Evolutionary conservation across 1,139 yeast genomes (phyloP), one percentile per base, ranked within the genome.

Genomic region (Geotrichum restrictum): DNA sequence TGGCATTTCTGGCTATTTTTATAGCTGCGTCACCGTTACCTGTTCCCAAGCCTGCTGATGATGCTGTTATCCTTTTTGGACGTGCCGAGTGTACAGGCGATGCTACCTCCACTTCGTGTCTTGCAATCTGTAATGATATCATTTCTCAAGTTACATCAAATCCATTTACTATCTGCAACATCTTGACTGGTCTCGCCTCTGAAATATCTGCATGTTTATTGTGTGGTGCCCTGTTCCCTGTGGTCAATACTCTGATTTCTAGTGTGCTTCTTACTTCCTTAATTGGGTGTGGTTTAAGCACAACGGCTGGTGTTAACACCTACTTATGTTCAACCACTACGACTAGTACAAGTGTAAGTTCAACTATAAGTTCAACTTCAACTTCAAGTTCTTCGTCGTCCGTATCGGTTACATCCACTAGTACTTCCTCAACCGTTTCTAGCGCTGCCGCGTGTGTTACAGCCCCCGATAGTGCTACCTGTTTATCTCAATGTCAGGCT

Each of bases 151-250:
- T 27, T n/a, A 27, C 29, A 5, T 24, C 29, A 5, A 5, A 24
- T 21, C 3, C 32, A 3, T 10, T 38, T 5, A 29, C 16, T 16
- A 31, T 47, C 11, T 47, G 50, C 22, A 39, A 16, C 16, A 10
- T 39, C 13, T 21, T 47, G 40, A 29, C 46, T 54, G 52, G 24
- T 53, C 21, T 50, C 52, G 29, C 53, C 56, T 38, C 48, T 54
- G 13, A 41, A 44, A 22, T 62, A 51, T 10, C 50, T 53, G 40
- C 59, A 57, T 46, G 49, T 39, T 38, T 46, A n/a, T 44, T 46
- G 2, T 46, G 49, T 37, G 49, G 49, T 18, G 37, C 49, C 6
- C 29, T 46, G 6, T 46, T 46, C 44, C 49, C 43, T 11, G 37
- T 19, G 11, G 44, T 46, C n/a, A 14, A 27, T 13, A n/a, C 19